phyloP scores from a whole-genome alignment of 2,329 filamentous ascomycete genomes.

The Diaporthe citriasiana region DNA sequence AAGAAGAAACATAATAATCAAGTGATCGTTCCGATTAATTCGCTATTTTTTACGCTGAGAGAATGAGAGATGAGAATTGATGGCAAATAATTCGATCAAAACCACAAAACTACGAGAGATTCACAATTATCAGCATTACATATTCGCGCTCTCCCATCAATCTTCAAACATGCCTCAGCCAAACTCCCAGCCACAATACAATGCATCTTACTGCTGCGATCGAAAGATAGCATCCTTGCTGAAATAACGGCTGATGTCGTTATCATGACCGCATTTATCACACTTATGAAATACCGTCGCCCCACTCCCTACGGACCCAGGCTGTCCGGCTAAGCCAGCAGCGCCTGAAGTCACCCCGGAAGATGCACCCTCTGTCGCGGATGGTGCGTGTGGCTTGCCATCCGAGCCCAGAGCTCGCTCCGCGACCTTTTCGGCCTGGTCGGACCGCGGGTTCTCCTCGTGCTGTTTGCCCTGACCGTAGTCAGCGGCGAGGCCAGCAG shows the following conservation, averaged over 20 bases:
- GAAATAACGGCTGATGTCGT: constrained; percentile 46
- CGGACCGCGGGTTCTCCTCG: constrained; percentile 24
- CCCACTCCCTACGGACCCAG: constrained; percentile 35
- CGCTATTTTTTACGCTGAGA: neutral
- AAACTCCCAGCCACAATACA: too few relatives aligned
- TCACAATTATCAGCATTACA: too few relatives aligned
- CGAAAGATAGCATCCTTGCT: constrained; percentile 41
- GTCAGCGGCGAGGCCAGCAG: constrained; percentile 20
- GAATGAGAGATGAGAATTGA: neutral
- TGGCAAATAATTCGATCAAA: too few relatives aligned
- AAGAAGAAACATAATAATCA: neutral
- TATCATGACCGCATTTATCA: constrained; percentile 44
- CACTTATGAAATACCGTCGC: constrained; percentile 45
- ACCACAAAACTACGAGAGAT: neutral
- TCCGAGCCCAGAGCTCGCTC: constrained; percentile 32
- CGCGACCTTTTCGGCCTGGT: constrained; percentile 29
- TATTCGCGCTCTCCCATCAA: neutral
- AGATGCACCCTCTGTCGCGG: neutral
- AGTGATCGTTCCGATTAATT: neutral
- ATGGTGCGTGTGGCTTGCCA: constrained; percentile 24
- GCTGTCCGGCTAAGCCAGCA: constrained; percentile 22
- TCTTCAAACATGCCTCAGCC: too few relatives aligned
- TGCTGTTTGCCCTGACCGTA: constrained; percentile 38
- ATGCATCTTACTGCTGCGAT: neutral
- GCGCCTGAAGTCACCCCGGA: neutral